Base-by-base conservation (phyloP, 768 basidiomycete genomes). In the Rossbeevera mucosa region DNA sequence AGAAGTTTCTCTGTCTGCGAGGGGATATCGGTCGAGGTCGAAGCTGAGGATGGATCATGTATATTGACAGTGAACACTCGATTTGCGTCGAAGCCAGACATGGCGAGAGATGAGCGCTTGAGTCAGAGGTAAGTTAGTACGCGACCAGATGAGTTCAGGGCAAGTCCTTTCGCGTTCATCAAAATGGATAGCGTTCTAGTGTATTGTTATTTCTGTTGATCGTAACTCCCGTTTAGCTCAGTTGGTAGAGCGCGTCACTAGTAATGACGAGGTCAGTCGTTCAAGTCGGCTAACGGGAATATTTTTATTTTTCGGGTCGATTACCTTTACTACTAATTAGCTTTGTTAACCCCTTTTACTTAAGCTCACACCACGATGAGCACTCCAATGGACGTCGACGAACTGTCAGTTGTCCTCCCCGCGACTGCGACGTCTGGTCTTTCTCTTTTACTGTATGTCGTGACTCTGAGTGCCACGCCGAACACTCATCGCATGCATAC, bases 71-170 rank as follows among this genome's bases (percentile, higher is more conserved):
- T 83, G 70, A 86, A 94, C 25, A 93, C 80, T 53, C 79, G 81
- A 70, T 92, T 85, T 22, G 79, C 76, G 62, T 95, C 92, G 64
- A 91, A 95, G 53, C 90, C 90, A 59, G 91, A 92, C 92, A 92
- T 94, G 52, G 47, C 53, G 45, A 25, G 24, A 49, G 40, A 20
- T 36, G 29, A n/a, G n/a, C n/a, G n/a, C n/a, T n/a, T 42, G 36
- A 42, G 22, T 12, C 16, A 42, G 13, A 5, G 7, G 41, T 21
- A 54, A 50, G 50, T 24, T 25, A 38, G 45, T 31, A 29, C 56
- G 59, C 66, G 61, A 53, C 47, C 0, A n/a, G 7, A 29, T 51
- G 14, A 40, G 26, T 62, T 66, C 36, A 71, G 69, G 69, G 68
- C 50, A 46, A 49, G 65, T 31, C 25, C 30, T 68, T 66, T 64